Conservation (phyloP, 208 protist species). For the Sergeia podlipaevii region DNA sequence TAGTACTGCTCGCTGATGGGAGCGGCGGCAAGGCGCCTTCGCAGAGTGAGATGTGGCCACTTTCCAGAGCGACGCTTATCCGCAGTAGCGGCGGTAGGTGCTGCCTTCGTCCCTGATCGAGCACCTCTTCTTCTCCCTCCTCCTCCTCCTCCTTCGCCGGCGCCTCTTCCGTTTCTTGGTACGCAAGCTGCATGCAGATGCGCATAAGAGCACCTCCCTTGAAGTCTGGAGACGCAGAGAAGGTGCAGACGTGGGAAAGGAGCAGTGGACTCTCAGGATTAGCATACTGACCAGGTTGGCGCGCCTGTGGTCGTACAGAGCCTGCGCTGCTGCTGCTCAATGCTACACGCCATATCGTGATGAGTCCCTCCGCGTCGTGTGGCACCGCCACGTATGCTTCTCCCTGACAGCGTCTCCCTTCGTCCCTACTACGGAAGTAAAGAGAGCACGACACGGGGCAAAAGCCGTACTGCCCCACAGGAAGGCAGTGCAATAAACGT, state of each 20-base stretch:
- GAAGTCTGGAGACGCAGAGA: constrained; percentile 33
- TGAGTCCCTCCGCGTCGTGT: constrained; percentile 41
- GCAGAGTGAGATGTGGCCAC: constrained; percentile 59
- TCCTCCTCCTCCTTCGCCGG: background rate
- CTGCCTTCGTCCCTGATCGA: background rate
- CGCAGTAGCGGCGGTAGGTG: background rate
- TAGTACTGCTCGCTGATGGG: background rate
- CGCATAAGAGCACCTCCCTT: constrained; percentile 82
- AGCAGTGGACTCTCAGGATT: constrained; percentile 7
- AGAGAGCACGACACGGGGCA: constrained; percentile 30
- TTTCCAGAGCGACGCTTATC: constrained; percentile 64
- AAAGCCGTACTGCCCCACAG: constrained; percentile 72
- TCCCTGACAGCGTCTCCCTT: constrained; percentile 5
- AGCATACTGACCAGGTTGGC: background rate
- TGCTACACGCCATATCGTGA: constrained; percentile 34
- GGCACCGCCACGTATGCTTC: constrained; percentile 37
- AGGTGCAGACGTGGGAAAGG: constrained; percentile 21
- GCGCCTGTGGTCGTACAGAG: constrained; percentile 10
- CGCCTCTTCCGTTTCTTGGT: background rate
- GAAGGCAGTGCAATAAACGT: constrained; percentile 32
- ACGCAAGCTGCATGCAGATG: constrained; percentile 35
- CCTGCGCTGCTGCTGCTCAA: background rate
- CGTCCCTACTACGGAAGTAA: too few species aligned
- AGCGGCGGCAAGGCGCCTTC: background rate
- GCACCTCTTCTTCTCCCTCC: background rate